Percentiles rank a stretch among this genome's conserved stretches.
Evolutionary conservation across 2,329 filamentous ascomycete genomes (phyloP).

Genomic region (Xylaria arbuscula): DNA sequence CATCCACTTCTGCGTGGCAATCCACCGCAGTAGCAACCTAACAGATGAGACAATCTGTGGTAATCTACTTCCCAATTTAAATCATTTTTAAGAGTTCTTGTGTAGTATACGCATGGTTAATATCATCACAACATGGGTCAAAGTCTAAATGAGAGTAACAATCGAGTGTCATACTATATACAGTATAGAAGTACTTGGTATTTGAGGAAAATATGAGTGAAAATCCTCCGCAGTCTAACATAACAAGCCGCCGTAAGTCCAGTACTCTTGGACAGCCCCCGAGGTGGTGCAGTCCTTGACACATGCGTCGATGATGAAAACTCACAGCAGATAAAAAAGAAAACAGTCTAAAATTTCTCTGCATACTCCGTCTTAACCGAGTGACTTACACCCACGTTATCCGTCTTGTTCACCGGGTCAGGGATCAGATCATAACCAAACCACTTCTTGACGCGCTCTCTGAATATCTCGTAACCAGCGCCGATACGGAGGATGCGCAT

Average conservation of each 20-base stretch:
- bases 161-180: neutral
- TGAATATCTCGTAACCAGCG: constrained; percentile 32
- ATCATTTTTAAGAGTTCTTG: neutral
- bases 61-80: neutral
- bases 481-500: constrained; percentile 33
- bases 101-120: neutral
- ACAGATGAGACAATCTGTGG: too few species aligned
- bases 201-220: constrained; percentile 14
- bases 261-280: neutral
- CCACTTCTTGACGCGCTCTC: constrained; percentile 34
- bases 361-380: constrained; percentile 28
- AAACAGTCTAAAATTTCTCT: constrained; percentile 9
- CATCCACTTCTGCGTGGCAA: too few species aligned
- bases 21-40: too few species aligned
- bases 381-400: constrained; percentile 28
- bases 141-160: neutral
- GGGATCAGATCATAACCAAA: constrained; percentile 28
- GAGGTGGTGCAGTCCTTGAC: neutral
- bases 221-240: constrained; percentile 6
- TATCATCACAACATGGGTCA: neutral
- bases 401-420: constrained; percentile 33
- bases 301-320: neutral
- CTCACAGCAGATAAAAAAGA: too few species aligned
- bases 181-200: constrained; percentile 12
- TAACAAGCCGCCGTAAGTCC: constrained; percentile 6